phyloP scores from a whole-genome alignment of 2,329 filamentous ascomycete species.

The Alternaria panax region DNA sequence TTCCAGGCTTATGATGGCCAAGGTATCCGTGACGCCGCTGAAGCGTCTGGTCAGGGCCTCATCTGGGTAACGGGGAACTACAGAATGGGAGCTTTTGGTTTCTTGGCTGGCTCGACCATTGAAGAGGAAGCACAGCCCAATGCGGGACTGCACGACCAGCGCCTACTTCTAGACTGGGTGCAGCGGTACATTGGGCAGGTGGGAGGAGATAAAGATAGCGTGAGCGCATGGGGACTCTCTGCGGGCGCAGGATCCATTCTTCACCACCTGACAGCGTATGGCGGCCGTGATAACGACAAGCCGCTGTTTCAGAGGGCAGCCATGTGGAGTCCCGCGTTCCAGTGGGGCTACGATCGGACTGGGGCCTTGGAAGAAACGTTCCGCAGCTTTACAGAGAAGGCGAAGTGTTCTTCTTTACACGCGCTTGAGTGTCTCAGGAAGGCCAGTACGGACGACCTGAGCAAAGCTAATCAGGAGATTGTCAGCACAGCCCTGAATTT shows the following conservation, averaged over 20 bases:
- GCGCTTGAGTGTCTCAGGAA: not conserved
- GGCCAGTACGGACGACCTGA: not conserved
- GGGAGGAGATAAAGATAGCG: not conserved
- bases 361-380: not conserved
- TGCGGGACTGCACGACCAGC: not conserved
- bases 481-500: not conserved
- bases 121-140: not conserved
- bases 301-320: not conserved
- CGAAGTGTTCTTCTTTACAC: not conserved
- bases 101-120: not conserved
- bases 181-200: not conserved
- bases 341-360: not conserved
- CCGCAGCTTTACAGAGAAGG: not conserved
- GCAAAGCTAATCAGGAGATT: not conserved
- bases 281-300: not conserved
- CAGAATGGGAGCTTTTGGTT: not conserved
- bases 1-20: not conserved
- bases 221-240: not conserved
- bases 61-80: not conserved
- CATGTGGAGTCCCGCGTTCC: not conserved
- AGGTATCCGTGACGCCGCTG: not conserved
- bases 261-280: not conserved
- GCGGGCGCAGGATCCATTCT: not conserved
- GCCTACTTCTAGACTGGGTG: not conserved
- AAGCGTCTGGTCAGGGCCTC: rapidly evolving